Evolutionary conservation across 2,329 filamentous ascomycete species (phyloP), one percentile per base, ranked within the genome.

Genomic region (Aureobasidium sp.): DNA sequence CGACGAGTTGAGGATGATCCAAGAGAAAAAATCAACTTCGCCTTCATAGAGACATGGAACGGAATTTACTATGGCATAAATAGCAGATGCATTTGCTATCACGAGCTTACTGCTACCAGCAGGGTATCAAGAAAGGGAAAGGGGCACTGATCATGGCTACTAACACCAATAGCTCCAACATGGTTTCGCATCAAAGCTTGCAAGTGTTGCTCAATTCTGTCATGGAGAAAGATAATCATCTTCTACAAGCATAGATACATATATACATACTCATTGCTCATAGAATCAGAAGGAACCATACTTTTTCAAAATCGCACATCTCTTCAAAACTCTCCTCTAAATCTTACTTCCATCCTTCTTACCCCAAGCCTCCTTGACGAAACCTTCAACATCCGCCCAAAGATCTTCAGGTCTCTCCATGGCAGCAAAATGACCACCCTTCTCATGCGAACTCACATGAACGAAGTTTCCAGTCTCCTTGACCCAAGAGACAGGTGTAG

Each of bases 371-470:
- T n/a, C 40, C 66, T 69, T 66, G 13, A 76, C 67, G 68, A 72
- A 78, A 23, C 72, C 75, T 55, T 78, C 75, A 8, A 78, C 69
- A 70, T 78, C 75, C 6, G 64, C 70, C 11, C 76, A 69, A 20
- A 78, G 66, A 47, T 73, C 75, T 20, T 69, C 66, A 60, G 74
- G 76, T 61, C 71, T 73, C 72, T 78, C 76, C 70, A 78, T 71
- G 3, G 79, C 79, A 1, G 77, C 76, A 66, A 81, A 81, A 71
- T 80, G 79, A 0, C 78, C 79, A 18, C 78, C 78, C 16, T 71
- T 67, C 36, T 79, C 75, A 70, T 84, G 82, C 25, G 71, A 68
- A 27, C 68, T 70, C 50, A 77, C 80, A 55, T 71, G 78, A 1
- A 81, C 78, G 45, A 85, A 66, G 47, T 82, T 80, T 0, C 72